A percentile compares a stretch with the other conserved stretches of the same genome.
Evolutionary conservation across 2,329 filamentous ascomycete genomes (phyloP).

Genomic region (Pezicula radicicola): DNA sequence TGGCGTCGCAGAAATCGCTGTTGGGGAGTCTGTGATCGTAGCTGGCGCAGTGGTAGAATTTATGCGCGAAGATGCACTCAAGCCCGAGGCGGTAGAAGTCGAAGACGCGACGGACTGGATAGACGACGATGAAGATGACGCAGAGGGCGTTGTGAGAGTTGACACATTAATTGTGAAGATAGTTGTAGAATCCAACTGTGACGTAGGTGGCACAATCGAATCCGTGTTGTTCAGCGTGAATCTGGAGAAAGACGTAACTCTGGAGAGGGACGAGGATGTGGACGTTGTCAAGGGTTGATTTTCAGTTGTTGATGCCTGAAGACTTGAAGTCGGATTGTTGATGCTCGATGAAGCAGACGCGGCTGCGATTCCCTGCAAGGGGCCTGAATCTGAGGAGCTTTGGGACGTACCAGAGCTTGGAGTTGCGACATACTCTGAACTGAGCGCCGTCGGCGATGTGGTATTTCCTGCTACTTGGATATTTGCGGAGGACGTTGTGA

Average conservation of each 20-base stretch:
- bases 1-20: constrained; percentile 10
- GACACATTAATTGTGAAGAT: constrained; percentile 7
- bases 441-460: too few species aligned
- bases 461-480: too few species aligned
- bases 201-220: constrained; percentile 7
- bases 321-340: too few species aligned
- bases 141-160: background rate
- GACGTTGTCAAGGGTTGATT: background rate
- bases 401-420: too few species aligned
- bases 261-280: background rate
- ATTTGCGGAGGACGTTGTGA: too few species aligned
- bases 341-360: too few species aligned
- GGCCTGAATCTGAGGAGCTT: too few species aligned
- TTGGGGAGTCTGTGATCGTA: constrained; percentile 12
- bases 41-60: background rate
- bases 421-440: too few species aligned
- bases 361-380: too few species aligned
- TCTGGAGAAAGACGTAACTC: constrained; percentile 5
- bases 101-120: background rate
- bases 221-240: constrained; percentile 22
- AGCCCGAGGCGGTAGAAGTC: background rate
- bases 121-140: background rate
- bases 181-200: constrained; percentile 4
- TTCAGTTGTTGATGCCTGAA: background rate
- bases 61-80: background rate